These are phyloP conservation scores for Globisporangium cystogenes DNA, from an alignment of 352 stramenopile species.

Conservation along the genomic window DNA sequence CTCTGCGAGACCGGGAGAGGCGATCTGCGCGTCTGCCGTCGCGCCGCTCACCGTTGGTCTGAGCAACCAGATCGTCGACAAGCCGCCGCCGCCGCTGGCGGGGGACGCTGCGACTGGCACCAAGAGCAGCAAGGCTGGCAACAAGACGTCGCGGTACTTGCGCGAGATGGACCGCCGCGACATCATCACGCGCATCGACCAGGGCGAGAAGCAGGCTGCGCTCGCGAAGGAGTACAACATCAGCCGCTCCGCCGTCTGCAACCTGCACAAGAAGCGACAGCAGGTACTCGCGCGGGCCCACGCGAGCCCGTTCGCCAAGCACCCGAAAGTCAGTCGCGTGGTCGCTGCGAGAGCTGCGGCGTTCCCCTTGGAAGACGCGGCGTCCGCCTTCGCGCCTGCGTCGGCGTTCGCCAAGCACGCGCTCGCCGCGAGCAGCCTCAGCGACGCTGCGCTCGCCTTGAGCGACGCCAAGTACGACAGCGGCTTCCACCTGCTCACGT, in stretches of 20 bases:
- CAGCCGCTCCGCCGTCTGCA: slow-evolving; percentile 52
- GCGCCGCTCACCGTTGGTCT: background rate
- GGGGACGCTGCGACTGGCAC: too few relatives aligned
- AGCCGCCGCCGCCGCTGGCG: too few relatives aligned
- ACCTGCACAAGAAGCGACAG: slow-evolving; percentile 51
- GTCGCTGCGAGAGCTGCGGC: background rate
- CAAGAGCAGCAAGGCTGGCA: background rate
- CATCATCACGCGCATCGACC: slow-evolving; percentile 44
- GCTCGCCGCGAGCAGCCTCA: background rate
- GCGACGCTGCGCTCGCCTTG: background rate
- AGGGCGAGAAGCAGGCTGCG: slow-evolving; percentile 51
- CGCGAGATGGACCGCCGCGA: slow-evolving; percentile 50
- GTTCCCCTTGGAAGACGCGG: background rate
- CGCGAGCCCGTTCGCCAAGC: slow-evolving; percentile 46
- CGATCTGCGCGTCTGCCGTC: background rate
- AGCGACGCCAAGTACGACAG: background rate
- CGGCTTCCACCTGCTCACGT: background rate
- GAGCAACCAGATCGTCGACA: background rate
- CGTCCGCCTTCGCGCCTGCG: background rate
- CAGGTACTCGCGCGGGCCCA: slow-evolving; percentile 33
- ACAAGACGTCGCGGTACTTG: slow-evolving; percentile 46
- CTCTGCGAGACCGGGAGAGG: background rate
- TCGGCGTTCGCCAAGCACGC: background rate
- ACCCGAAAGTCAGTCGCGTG: slow-evolving; percentile 23
- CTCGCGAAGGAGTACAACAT: slow-evolving; percentile 61